Evolutionary conservation across 331 rosid genomes (phyloP), one percentile per base, ranked within the genome.

Genomic region (Stylosanthes scabra): DNA sequence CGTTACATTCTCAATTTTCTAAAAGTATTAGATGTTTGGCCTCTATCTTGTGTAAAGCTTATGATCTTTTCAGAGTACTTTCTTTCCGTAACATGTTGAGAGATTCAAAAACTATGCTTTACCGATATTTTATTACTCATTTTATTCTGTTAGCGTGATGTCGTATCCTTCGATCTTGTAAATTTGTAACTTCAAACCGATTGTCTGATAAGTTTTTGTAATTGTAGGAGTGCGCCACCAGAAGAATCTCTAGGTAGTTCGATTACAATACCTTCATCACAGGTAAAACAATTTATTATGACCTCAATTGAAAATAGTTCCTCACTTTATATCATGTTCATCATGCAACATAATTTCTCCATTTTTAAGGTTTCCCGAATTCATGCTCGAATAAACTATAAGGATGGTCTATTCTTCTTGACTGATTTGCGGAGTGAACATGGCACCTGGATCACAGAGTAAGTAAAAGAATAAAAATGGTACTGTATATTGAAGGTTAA

Each of bases 371-470:
- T 93, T 71, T 90, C 97, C 8, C 69, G 83, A 69, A 81, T 7
- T 71, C 98, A 93, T 68, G 97, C 96, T 20, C 92, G 87, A 45
- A 77, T 92, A 37, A 74, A 71, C 77, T 92, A 85, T 72, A 88
- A 90, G 83, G 90, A 90, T 13, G 98, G 98, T 34, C 93, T 86
- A 39, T 92, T 83, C 84, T 92, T 85, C 83, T 49, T 90, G 81
- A 85, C 79, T 70, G 98, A 92, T 87, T 76, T 92, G 76, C 59
- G 81, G 28, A 92, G 98, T 60, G 63, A 92, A 74, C 72, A 84
- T 67, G 96, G 98, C 34, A 88, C 96, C 59, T 88, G 93, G 96
- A 75, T 92, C 50, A 41, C 77, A 0, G 91, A 92, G 98, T 90
- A 88, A 92, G 98, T 83, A 68, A 79, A 74, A 55, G 12, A 79